Percentiles rank a stretch among this genome's conserved stretches.
Evolutionary conservation across 2,329 filamentous ascomycete species (phyloP).

Genomic region (Fusarium pininemorale): DNA sequence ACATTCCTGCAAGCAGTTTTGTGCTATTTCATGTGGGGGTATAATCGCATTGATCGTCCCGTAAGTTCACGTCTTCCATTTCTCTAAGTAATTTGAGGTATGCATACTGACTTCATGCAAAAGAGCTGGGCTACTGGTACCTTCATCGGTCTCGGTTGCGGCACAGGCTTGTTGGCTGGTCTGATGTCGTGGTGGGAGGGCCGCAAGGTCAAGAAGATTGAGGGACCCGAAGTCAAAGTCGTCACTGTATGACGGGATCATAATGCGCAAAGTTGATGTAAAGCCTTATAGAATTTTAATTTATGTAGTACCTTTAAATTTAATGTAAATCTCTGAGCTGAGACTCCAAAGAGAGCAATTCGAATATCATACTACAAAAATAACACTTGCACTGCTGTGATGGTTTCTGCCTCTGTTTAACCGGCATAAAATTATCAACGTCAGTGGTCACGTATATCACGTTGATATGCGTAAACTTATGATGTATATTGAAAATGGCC

Average conservation of each 20-base stretch:
- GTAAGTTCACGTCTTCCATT: background rate
- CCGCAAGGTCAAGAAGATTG: background rate
- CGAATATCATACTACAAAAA: background rate
- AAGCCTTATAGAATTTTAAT: background rate
- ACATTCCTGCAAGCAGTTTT: background rate
- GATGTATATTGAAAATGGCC: no score
- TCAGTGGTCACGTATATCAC: accelerated
- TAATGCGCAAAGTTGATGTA: background rate
- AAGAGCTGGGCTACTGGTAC: background rate
- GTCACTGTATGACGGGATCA: background rate
- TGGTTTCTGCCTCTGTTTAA: accelerated
- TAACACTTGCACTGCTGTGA: accelerated
- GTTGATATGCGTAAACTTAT: background rate
- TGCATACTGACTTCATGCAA: background rate
- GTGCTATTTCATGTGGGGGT: background rate
- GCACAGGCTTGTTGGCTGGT: background rate
- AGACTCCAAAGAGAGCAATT: background rate
- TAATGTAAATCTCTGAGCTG: background rate
- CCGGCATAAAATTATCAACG: accelerated
- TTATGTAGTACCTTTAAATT: background rate
- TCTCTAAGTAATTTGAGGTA: no score
- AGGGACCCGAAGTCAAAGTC: background rate
- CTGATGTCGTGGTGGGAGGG: conserved; percentile 2
- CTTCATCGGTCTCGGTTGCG: background rate
- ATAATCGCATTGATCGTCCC: background rate